These are phyloP conservation scores for Psophocarpus tetragonolobus DNA, from an alignment of 306 rosid genomes.

Conservation along the genomic window DNA sequence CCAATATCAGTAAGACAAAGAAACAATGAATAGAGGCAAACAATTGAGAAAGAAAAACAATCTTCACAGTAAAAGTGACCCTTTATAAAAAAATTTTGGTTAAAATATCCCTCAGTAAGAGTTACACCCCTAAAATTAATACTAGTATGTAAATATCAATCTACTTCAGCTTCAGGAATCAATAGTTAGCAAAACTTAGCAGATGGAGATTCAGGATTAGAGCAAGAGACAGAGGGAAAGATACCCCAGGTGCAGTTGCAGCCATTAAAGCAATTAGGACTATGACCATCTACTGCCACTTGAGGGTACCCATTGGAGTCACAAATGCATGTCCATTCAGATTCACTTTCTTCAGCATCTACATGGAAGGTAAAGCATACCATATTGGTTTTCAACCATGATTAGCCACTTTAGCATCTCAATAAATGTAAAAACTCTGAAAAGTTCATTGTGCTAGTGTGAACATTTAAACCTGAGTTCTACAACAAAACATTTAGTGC, in stretches of 20 bases:
- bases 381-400: background rate
- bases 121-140: background rate
- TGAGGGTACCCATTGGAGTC: conserved; percentile 71
- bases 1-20: conserved; percentile 5
- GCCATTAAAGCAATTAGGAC: conserved; percentile 64
- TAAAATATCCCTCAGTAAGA: background rate
- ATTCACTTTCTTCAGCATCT: conserved; percentile 57
- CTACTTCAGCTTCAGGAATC: conserved; percentile 14
- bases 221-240: conserved; percentile 30
- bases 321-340: conserved; percentile 81
- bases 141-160: conserved; percentile 1
- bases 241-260: conserved; percentile 95
- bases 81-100: background rate
- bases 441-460: background rate
- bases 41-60: background rate
- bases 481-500: conserved; percentile 7
- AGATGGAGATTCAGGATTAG: conserved; percentile 11
- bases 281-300: conserved; percentile 57
- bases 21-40: background rate
- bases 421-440: background rate
- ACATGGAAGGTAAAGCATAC: conserved; percentile 32
- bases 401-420: background rate
- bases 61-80: conserved; percentile 2
- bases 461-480: background rate
- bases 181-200: background rate